phyloP scores from a whole-genome alignment of 1,284 basidiomycete species.

The Pseudozyma sp. region DNA sequence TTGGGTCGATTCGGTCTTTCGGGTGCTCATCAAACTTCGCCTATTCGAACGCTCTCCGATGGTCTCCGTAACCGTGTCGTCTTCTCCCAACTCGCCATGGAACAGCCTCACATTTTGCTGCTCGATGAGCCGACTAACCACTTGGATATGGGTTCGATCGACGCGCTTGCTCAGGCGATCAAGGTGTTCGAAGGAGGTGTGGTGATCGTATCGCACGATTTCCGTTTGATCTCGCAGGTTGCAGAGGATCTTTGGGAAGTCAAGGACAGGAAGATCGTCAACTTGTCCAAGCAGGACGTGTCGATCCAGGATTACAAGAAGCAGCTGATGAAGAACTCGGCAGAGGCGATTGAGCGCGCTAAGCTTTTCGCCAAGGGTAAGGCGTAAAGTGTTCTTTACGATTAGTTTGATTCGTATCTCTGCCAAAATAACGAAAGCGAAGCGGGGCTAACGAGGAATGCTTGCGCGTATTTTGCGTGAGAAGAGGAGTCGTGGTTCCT shows the following conservation, averaged over 20 bases:
- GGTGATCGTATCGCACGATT: conserved; percentile 71
- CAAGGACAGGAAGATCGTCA: conserved; percentile 90
- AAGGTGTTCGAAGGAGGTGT: conserved; percentile 98
- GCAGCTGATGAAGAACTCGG: conserved; percentile 61
- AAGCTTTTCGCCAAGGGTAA: conserved; percentile 64
- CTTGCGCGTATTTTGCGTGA: too few species aligned
- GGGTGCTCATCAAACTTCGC: conserved; percentile 90
- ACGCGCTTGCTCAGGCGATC: conserved; percentile 92
- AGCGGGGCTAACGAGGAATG: too few species aligned
- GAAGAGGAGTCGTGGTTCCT: too few species aligned
- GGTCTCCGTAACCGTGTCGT: conserved; percentile 94
- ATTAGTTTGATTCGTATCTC: background rate
- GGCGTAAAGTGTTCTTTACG: conserved; percentile 19
- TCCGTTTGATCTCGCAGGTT: conserved; percentile 63
- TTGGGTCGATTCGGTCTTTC: conserved; percentile 95
- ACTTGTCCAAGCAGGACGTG: conserved; percentile 85
- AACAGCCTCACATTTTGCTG: conserved; percentile 70
- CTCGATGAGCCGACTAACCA: conserved; percentile 83
- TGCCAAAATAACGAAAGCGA: too few species aligned
- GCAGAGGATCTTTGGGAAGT: conserved; percentile 98
- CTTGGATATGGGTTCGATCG: conserved; percentile 91
- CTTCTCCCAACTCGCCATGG: conserved; percentile 81
- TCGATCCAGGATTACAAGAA: conserved; percentile 68
- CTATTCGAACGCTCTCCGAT: conserved; percentile 92
- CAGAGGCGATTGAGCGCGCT: conserved; percentile 65